Conservation (phyloP, 2,329 filamentous ascomycete species). For the Sporothrix luriei region DNA sequence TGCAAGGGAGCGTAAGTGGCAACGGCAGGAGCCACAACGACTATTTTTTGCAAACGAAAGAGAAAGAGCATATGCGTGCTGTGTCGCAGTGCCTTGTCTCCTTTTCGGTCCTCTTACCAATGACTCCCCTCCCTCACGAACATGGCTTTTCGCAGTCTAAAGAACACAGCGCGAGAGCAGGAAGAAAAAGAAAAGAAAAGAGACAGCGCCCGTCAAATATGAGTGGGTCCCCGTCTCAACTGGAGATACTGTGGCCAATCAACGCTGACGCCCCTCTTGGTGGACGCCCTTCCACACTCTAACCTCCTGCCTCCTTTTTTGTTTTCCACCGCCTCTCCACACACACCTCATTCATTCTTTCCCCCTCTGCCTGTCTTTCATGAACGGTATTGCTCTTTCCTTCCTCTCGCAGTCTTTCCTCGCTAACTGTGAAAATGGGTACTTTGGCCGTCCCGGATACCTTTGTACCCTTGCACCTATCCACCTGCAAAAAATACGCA, state of each 20-base stretch:
- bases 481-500: neutral
- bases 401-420: neutral
- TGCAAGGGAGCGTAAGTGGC: conserved; percentile 18
- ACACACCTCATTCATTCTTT: conserved; percentile 9
- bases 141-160: neutral
- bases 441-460: too few relatives aligned
- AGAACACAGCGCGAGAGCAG: neutral
- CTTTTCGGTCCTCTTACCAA: neutral
- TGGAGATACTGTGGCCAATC: conserved; percentile 24
- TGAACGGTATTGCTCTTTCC: neutral
- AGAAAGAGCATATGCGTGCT: conserved; percentile 6
- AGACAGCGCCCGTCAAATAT: conserved; percentile 10
- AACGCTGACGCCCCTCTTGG: conserved; percentile 13
- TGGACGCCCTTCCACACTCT: conserved; percentile 24
- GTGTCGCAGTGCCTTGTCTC: neutral
- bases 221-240: conserved; percentile 25
- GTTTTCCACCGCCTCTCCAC: conserved; percentile 23
- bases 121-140: neutral
- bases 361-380: neutral
- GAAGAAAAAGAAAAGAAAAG: conserved; percentile 19
- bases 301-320: conserved; percentile 12
- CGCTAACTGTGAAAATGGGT: neutral
- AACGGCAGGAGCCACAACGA: conserved; percentile 17
- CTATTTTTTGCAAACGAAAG: neutral
- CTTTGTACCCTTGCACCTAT: conserved; percentile 4